A percentile compares a stretch with the other conserved stretches of the same genome.
phyloP scores from a whole-genome alignment of 2,329 filamentous ascomycete species.

The Paraphoma chrysanthemicola region DNA sequence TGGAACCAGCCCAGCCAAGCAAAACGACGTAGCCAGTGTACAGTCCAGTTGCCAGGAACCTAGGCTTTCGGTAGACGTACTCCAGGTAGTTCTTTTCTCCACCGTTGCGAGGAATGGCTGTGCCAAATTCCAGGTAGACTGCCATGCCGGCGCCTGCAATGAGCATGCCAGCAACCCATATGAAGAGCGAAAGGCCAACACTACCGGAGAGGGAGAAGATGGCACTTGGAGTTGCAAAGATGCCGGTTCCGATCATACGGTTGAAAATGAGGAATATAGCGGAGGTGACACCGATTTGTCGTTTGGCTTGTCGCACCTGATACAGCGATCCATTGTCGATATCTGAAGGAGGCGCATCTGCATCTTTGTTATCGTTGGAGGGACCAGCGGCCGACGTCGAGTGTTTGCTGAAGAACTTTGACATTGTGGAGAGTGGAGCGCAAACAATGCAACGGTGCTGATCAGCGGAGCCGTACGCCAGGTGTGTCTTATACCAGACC shows the following conservation, averaged over 20 bases:
- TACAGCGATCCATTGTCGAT: conserved; percentile 32
- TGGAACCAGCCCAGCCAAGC: conserved; percentile 68
- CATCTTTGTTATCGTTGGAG: conserved; percentile 11
- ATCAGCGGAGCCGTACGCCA: neutral
- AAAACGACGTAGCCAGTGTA: conserved; percentile 68
- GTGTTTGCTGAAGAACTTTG: conserved; percentile 21
- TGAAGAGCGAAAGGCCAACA: conserved; percentile 67
- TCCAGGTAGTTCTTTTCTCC: conserved; percentile 74
- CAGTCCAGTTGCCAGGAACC: conserved; percentile 66
- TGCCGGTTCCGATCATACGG: conserved; percentile 71
- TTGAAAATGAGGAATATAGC: conserved; percentile 61
- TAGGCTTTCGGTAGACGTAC: conserved; percentile 66
- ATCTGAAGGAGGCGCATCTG: conserved; percentile 15
- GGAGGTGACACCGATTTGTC: conserved; percentile 37
- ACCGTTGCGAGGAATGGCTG: conserved; percentile 68
- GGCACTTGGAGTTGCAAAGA: conserved; percentile 68
- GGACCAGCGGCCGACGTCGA: conserved; percentile 10
- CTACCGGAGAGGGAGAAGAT: conserved; percentile 66
- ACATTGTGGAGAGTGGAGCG: conserved; percentile 13
- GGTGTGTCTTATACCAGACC: neutral
- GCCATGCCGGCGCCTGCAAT: conserved; percentile 68
- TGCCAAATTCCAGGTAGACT: conserved; percentile 73
- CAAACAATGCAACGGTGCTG: neutral
- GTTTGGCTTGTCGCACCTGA: conserved; percentile 34
- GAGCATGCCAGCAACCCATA: conserved; percentile 69